Evolutionary conservation across 352 stramenopile genomes (phyloP).

Genomic region (Elongisporangium senticosum): DNA sequence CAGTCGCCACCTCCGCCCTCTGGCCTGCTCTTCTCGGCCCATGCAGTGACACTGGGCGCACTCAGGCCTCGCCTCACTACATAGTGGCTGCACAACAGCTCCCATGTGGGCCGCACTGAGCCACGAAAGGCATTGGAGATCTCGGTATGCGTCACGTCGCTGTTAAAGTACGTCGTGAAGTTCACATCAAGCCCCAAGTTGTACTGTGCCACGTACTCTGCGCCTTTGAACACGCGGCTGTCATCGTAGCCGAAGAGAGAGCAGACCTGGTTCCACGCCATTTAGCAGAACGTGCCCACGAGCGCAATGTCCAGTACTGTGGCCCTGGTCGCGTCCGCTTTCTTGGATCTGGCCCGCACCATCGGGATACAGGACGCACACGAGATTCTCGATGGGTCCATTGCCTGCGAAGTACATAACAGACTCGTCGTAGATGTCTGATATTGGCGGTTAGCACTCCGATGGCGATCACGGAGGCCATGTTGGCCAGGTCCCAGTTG

Average conservation of each 20-base stretch:
- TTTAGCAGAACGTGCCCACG: constrained; percentile 12
- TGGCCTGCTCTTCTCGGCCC: constrained; percentile 6
- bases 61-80: constrained; percentile 9
- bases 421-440: constrained; percentile 13
- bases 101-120: constrained; percentile 7
- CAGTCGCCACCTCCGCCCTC: constrained; percentile 16
- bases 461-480: constrained; percentile 16
- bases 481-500: constrained; percentile 18
- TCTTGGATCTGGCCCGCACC: constrained; percentile 14
- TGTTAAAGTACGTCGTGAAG: constrained; percentile 15
- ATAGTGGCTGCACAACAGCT: constrained; percentile 17
- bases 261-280: constrained; percentile 14
- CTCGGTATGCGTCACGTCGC: constrained; percentile 12
- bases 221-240: constrained; percentile 13
- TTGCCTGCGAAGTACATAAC: constrained; percentile 16
- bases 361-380: constrained; percentile 12
- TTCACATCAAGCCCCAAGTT: constrained; percentile 11
- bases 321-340: constrained; percentile 15
- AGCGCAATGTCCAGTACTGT: constrained; percentile 13
- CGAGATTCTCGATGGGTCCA: constrained; percentile 10
- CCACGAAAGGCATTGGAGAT: constrained; percentile 8
- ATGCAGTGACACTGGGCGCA: constrained; percentile 8
- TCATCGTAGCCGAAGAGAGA: constrained; percentile 16
- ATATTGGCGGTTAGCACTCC: constrained; percentile 12
- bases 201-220: constrained; percentile 17